Percentiles rank a stretch among this genome's conserved stretches.
Evolutionary conservation across 805 yeast species (phyloP).

Genomic region (Ogataea kodamae): DNA sequence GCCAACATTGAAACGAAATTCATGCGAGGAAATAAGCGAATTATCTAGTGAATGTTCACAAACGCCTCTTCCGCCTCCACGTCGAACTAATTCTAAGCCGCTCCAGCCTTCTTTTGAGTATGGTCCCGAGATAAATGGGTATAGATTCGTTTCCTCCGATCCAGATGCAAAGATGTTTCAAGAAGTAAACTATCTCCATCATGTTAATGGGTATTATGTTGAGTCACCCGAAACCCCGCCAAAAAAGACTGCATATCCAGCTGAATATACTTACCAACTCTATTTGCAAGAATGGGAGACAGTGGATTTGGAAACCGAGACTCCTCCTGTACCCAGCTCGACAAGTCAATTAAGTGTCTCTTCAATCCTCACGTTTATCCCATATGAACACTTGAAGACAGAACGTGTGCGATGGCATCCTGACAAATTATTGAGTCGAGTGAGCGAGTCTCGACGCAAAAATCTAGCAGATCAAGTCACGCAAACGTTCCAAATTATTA

Average conservation of each 20-base stretch:
- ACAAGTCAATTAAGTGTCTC: conserved; percentile 14
- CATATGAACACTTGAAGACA: conserved; percentile 30
- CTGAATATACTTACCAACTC: conserved; percentile 20
- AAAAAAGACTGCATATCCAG: conserved; percentile 9
- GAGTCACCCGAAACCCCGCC: conserved; percentile 5
- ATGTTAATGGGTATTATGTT: conserved; percentile 12
- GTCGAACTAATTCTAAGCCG: not conserved
- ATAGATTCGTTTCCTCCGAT: conserved; percentile 38
- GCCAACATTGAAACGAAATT: not conserved
- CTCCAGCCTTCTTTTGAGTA: conserved; percentile 23
- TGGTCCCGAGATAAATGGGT: conserved; percentile 41
- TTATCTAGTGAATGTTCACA: too few relatives aligned
- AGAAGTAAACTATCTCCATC: conserved; percentile 14
- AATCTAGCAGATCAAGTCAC: conserved; percentile 30
- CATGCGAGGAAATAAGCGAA: too few relatives aligned
- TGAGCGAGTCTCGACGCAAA: conserved; percentile 4
- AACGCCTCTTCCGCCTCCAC: not conserved
- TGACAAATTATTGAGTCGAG: conserved; percentile 46
- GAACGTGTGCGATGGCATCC: conserved; percentile 74
- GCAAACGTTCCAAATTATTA: conserved; percentile 40
- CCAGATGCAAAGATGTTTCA: conserved; percentile 12
- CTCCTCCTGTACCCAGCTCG: conserved; percentile 20
- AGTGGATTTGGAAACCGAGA: conserved; percentile 13
- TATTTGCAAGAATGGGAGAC: conserved; percentile 21
- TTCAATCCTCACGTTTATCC: conserved; percentile 18